phyloP scores from a whole-genome alignment of 495 filamentous ascomycete species.

The Xylaria scruposa region DNA sequence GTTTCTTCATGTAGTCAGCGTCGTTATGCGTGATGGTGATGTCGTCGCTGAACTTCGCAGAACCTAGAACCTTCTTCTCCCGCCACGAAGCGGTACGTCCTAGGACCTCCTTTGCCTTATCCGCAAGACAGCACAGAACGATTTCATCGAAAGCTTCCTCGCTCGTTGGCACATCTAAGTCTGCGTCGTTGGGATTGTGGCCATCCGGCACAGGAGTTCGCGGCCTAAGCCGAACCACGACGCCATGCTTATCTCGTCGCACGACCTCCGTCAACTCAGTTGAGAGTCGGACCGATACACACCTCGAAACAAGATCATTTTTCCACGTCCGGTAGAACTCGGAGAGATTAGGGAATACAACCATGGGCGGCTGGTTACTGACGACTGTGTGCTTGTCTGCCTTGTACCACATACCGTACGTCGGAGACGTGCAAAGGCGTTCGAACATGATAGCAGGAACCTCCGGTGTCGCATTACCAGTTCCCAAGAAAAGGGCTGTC shows the following conservation, averaged over 20 bases:
- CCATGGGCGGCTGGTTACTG: slow-evolving; percentile 78
- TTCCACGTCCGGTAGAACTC: slow-evolving; percentile 75
- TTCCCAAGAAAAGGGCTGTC: slow-evolving; percentile 80
- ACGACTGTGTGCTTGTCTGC: slow-evolving; percentile 63
- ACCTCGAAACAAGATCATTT: slow-evolving; percentile 63
- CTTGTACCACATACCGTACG: slow-evolving; percentile 81
- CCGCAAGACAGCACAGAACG: slow-evolving; percentile 76
- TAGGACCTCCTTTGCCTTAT: slow-evolving; percentile 73
- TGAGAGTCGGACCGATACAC: slow-evolving; percentile 68
- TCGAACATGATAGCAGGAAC: slow-evolving; percentile 78
- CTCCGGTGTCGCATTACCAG: slow-evolving; percentile 79
- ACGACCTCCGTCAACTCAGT: slow-evolving; percentile 67
- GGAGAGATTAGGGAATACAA: slow-evolving; percentile 77
- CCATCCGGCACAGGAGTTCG: slow-evolving; percentile 38
- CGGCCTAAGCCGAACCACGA: slow-evolving; percentile 54
- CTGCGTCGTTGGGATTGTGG: slow-evolving; percentile 46
- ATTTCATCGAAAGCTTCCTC: slow-evolving; percentile 71
- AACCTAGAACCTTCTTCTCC: slow-evolving; percentile 72
- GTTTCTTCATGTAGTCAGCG: slow-evolving; percentile 71
- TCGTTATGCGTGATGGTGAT: slow-evolving; percentile 85
- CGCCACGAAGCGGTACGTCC: slow-evolving; percentile 65
- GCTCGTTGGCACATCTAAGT: slow-evolving; percentile 41
- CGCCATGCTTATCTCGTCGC: slow-evolving; percentile 62
- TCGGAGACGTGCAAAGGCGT: slow-evolving; percentile 73
- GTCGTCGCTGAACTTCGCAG: slow-evolving; percentile 81